A percentile compares a stretch with the other conserved stretches of the same genome.
Conservation (phyloP, 768 basidiomycete genomes). For the Glaciozyma martinii region DNA sequence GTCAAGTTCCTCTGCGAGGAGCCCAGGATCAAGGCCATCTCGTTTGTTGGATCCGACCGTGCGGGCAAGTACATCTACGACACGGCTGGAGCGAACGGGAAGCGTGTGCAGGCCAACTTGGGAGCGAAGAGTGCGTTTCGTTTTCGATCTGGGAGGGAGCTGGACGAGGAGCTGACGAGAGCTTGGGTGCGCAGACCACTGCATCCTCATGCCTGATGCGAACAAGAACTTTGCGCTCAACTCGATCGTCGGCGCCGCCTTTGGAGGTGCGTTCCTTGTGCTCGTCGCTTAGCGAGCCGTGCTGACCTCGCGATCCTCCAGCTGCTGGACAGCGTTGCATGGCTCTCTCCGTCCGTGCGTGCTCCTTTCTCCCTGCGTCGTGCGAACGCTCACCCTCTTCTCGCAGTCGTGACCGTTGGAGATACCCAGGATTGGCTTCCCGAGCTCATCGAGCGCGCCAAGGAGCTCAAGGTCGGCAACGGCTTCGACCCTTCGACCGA, state of each 20-base stretch:
- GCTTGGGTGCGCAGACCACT: slow-evolving; percentile 30
- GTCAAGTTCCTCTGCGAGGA: slow-evolving; percentile 89
- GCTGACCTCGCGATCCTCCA: not conserved
- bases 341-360: slow-evolving; percentile 81
- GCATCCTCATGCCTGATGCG: slow-evolving; percentile 74
- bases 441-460: slow-evolving; percentile 71
- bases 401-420: slow-evolving; percentile 60
- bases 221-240: slow-evolving; percentile 84
- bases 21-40: slow-evolving; percentile 82
- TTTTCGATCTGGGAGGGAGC: not conserved
- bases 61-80: slow-evolving; percentile 93
- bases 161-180: not conserved
- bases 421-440: slow-evolving; percentile 68
- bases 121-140: slow-evolving; percentile 80
- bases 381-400: not conserved
- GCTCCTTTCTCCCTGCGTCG: too few species aligned
- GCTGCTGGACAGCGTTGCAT: slow-evolving; percentile 97
- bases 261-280: slow-evolving; percentile 50
- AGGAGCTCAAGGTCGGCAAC: slow-evolving; percentile 69
- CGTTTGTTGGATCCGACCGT: slow-evolving; percentile 87
- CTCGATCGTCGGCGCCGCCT: slow-evolving; percentile 86
- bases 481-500: slow-evolving; percentile 84
- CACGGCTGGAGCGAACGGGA: slow-evolving; percentile 72
- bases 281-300: not conserved
- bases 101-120: slow-evolving; percentile 74